Base-by-base conservation (phyloP, 2,329 filamentous ascomycete genomes). In the Phoma herbarum region DNA sequence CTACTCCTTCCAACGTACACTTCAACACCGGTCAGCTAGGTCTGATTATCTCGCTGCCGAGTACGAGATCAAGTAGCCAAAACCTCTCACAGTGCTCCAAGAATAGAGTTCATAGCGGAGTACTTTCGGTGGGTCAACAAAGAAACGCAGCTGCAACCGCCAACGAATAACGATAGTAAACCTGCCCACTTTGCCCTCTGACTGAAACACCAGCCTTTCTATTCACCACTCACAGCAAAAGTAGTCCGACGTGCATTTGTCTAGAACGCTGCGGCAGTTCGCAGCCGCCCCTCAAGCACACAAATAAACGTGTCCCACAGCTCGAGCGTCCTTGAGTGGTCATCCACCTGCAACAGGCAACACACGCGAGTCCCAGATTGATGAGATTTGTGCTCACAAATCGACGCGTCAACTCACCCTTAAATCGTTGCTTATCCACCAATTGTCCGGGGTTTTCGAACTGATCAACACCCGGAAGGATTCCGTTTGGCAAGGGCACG, bases 191-290 rank as follows among this genome's bases (percentile, higher is more conserved):
- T 25, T 18, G 7, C 37, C 22, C 50, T 33, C 9, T 5, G 41
- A 46, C 45, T 54, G 56, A 59, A 59, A 59, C 56, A 26, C 41
- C 45, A 51, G 23, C 35, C 56, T 26, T 41, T 50, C 11, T 59
- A 26, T n/a, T 16, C 45, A 47, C 51, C 26, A 46, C 33, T 46
- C 16, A 22, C 16, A 18, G 50, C 41, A 43, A 39, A n/a, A 11
- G n/a, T 49, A 29, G 29, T 33, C 45, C 20, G 37, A 41, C 31
- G 14, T 16, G 12, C 29, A 39, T n/a, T 22, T 52, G 41, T 46
- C 50, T 46, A 54, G 56, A 50, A 41, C 45, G 9, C 33, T n/a
- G 37, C 56, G 56, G 50, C 41, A 54, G 26, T 35, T 51, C 29
- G 26, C 16, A 16, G 6, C 28, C 33, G 14, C 23, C 28, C n/a